Evolutionary conservation across 345 rosid genomes (phyloP), one percentile per base, ranked within the genome.

Genomic region (Pistacia integerrima): DNA sequence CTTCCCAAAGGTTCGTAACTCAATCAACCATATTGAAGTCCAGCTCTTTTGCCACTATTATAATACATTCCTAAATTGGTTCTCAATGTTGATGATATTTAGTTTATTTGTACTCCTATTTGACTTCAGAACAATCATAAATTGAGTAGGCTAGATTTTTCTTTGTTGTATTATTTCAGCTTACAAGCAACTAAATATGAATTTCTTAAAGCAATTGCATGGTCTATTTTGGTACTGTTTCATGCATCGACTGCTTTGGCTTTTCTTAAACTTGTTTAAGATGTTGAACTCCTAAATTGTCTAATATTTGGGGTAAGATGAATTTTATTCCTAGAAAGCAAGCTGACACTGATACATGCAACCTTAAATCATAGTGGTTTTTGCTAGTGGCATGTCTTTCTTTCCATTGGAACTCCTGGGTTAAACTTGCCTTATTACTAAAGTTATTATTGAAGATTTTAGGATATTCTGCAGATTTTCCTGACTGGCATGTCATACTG

Each of bases 181-280:
- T 13, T 67, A 46, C 70, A 20, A 46, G 33, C 30, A 60, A 60
- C 64, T 60, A 0, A 60, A 60, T 10, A 25, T 12, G 14, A 60
- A 60, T 25, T 28, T 11, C 25, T 66, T 17, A 20, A 8, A 36
- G 64, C 74, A 2, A 44, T 35, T 56, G 1, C n/a, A 59, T 41
- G 25, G 17, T 72, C 17, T 72, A 46, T 72, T 44, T 41, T 59
- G 56, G 38, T 62, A 44, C 48, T 35, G 48, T 69, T 70, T 35
- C 36, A n/a, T 4, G 73, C 4, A 51, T 48, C 11, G 72, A 25
- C 13, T 77, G 70, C 70, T 51, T 77, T 64, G 35, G 33, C 12
- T 59, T 48, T 68, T 51, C n/a, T 44, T 33, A 33, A 22, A 22
- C 55, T 28, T 38, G 60, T 49, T 54, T 52, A 61, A 77, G 14